phyloP scores from a whole-genome alignment of 225 moss, liverwort and hornwort species.

The Straminergon stramineum region DNA sequence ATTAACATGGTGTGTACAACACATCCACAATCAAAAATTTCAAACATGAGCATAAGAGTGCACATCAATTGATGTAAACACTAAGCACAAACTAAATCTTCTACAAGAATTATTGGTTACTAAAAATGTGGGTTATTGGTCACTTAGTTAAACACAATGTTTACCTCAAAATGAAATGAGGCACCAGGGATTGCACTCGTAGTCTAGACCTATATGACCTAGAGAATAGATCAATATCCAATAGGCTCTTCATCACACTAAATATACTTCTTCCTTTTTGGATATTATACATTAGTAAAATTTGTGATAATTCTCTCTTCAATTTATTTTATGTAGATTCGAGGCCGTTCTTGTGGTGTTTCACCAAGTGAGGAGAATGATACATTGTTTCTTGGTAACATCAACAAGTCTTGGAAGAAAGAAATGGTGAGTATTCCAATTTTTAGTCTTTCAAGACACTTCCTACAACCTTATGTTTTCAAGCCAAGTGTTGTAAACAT shows the following conservation, averaged over 20 bases:
- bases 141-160: background rate
- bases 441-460: background rate
- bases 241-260: background rate
- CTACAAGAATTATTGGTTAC: background rate
- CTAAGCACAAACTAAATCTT: background rate
- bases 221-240: background rate
- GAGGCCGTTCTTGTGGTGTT: constrained; percentile 49
- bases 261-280: background rate
- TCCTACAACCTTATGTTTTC: too few relatives aligned
- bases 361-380: constrained; percentile 52
- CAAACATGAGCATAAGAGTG: too few relatives aligned
- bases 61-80: too few relatives aligned
- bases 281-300: background rate
- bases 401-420: constrained; percentile 40
- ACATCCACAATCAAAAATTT: background rate
- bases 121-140: background rate
- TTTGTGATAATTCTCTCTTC: background rate
- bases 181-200: background rate
- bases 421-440: constrained; percentile 6
- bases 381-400: constrained; percentile 53
- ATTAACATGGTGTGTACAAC: rapidly evolving
- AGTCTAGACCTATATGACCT: too few relatives aligned
- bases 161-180: background rate
- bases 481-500: background rate
- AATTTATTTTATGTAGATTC: constrained; percentile 10